A percentile compares a stretch with the other conserved stretches of the same genome.
Evolutionary conservation across 1,284 basidiomycete species (phyloP).

Genomic region (Erythrobasidium hasegawianum): DNA sequence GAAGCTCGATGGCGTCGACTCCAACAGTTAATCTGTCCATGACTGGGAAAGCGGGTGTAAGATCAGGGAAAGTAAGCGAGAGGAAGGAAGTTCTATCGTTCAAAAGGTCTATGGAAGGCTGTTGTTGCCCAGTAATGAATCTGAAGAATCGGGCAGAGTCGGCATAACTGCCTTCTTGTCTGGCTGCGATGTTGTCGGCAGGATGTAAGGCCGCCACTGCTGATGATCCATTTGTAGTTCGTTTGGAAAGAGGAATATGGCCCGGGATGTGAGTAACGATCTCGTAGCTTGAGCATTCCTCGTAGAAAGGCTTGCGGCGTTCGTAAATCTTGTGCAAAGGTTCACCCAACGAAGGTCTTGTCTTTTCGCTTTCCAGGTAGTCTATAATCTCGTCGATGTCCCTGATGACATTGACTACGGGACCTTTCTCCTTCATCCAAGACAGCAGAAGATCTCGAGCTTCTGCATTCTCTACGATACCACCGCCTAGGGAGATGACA

Average conservation of each 20-base stretch:
- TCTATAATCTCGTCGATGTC: conserved; percentile 66
- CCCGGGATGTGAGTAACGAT: conserved; percentile 70
- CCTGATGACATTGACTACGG: conserved; percentile 68
- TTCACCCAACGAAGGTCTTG: conserved; percentile 82
- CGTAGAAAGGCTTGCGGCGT: conserved; percentile 81
- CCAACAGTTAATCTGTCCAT: conserved; percentile 68
- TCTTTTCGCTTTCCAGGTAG: conserved; percentile 72
- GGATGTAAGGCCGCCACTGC: conserved; percentile 1
- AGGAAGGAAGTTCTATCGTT: conserved; percentile 75
- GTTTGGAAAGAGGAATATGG: conserved; percentile 39
- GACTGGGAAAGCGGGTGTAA: conserved; percentile 65
- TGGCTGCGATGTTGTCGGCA: conserved; percentile 31
- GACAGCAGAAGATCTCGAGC: conserved; percentile 67
- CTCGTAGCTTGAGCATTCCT: conserved; percentile 76
- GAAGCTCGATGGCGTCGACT: conserved; percentile 85
- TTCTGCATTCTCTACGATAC: conserved; percentile 80
- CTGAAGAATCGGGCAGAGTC: conserved; percentile 71
- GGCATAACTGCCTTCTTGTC: conserved; percentile 41
- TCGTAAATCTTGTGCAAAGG: conserved; percentile 74
- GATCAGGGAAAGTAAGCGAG: conserved; percentile 83
- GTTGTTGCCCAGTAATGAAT: conserved; percentile 72
- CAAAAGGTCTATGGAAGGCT: conserved; percentile 57
- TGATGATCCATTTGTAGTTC: conserved; percentile 36
- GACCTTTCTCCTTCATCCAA: conserved; percentile 61
- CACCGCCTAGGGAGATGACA: conserved; percentile 89